Evolutionary conservation across 2,329 filamentous ascomycete genomes (phyloP).

Genomic region (Didymella lethalis): DNA sequence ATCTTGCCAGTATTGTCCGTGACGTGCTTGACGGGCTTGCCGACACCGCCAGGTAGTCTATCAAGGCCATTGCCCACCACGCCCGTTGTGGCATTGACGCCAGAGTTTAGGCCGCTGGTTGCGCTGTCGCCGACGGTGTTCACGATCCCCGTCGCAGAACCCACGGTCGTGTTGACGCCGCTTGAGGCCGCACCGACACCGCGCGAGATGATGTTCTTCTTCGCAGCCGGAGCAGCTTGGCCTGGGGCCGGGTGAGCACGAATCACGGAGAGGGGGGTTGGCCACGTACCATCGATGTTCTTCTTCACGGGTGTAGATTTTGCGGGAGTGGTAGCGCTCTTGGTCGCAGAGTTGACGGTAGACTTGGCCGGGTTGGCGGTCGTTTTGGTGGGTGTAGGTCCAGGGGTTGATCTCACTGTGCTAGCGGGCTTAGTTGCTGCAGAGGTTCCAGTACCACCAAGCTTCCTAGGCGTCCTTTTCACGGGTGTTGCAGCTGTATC

Average conservation of each 20-base stretch:
- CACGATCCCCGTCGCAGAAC: constrained; percentile 45
- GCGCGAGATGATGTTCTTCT: constrained; percentile 48
- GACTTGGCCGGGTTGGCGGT: constrained; percentile 15
- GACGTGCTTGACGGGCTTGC: constrained; percentile 51
- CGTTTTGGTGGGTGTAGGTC: constrained; percentile 24
- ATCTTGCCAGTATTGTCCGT: constrained; percentile 55
- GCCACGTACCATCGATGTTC: constrained; percentile 38
- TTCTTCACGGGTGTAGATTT: constrained; percentile 33
- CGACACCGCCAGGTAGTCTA: constrained; percentile 44
- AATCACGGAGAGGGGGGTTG: constrained; percentile 39
- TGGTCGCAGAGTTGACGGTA: constrained; percentile 6
- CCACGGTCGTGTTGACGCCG: constrained; percentile 49
- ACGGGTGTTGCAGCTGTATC: constrained; percentile 4
- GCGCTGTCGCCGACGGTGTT: constrained; percentile 51
- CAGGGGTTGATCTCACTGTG: constrained; percentile 14
- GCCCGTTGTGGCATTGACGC: constrained; percentile 50
- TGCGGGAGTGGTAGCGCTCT: constrained; percentile 16
- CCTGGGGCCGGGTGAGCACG: constrained; percentile 39
- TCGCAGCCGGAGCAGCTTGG: constrained; percentile 27
- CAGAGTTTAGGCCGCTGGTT: constrained; percentile 47
- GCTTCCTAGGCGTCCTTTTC: constrained; percentile 13
- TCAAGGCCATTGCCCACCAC: constrained; percentile 50
- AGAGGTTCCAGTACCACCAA: constrained; percentile 12
- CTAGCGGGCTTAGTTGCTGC: constrained; percentile 24
- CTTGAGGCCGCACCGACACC: constrained; percentile 46